Evolutionary conservation across 2,329 filamentous ascomycete species (phyloP).

Genomic region (Chalaropsis thielavioides): DNA sequence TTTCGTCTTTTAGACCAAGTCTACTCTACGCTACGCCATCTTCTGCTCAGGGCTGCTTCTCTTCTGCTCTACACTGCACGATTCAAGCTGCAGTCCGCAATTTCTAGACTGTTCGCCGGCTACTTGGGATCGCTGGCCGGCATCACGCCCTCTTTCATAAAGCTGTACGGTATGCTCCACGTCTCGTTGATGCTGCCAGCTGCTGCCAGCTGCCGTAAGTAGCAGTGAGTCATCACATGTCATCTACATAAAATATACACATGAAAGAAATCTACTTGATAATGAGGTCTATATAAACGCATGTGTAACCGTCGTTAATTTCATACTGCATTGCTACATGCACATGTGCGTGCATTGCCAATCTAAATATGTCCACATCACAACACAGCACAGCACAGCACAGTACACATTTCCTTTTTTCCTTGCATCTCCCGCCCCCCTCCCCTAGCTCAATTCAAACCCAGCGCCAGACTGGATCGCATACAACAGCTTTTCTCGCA

Average conservation of each 20-base stretch:
- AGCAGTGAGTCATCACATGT: background rate
- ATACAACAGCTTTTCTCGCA: conserved; percentile 75
- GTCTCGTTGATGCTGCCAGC: background rate
- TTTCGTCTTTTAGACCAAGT: background rate
- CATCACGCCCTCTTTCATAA: too few relatives aligned
- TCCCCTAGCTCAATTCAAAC: conserved; percentile 58
- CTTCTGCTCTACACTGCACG: background rate
- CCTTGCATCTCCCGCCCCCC: background rate
- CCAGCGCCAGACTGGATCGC: conserved; percentile 81
- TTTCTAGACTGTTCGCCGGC: background rate
- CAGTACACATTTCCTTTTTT: background rate
- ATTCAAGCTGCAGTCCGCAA: too few relatives aligned
- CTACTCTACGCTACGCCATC: background rate
- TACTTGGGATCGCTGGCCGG: background rate
- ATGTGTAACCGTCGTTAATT: too few relatives aligned
- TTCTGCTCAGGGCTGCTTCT: background rate
- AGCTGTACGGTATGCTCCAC: too few relatives aligned
- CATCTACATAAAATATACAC: too few relatives aligned
- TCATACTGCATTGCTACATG: too few relatives aligned
- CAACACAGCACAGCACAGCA: too few relatives aligned
- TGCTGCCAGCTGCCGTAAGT: background rate
- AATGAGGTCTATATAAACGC: too few relatives aligned
- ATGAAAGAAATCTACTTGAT: too few relatives aligned
- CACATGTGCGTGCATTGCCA: too few relatives aligned
- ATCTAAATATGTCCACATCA: background rate